Evolutionary conservation across 352 stramenopile species (phyloP).

Genomic region (Globisporangium iwayamae): DNA sequence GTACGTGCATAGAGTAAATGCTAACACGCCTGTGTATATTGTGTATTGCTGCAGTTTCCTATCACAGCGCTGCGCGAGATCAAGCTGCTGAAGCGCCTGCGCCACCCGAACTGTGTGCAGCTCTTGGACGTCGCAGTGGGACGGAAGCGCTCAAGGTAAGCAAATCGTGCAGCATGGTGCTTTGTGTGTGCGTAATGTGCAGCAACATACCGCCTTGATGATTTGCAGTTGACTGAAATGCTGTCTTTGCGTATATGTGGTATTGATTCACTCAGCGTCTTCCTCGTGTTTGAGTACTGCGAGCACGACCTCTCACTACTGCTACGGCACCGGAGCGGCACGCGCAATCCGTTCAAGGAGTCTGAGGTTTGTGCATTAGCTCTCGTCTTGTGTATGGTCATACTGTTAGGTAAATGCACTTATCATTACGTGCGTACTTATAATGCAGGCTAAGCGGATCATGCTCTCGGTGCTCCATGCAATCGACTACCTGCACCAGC

Average conservation of each 20-base stretch:
- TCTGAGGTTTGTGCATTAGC: constrained; percentile 46
- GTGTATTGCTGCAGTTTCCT: constrained; percentile 39
- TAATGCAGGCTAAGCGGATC: constrained; percentile 66
- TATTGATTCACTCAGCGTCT: constrained; percentile 42
- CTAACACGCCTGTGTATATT: not conserved
- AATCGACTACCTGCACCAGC: constrained; percentile 68
- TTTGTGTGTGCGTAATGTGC: not conserved
- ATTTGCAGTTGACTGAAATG: not conserved
- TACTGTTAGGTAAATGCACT: not conserved
- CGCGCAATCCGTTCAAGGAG: constrained; percentile 68
- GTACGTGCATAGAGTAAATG: not conserved
- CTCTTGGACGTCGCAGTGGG: constrained; percentile 73
- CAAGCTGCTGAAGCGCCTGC: constrained; percentile 63
- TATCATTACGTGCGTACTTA: not conserved
- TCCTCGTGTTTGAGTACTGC: constrained; percentile 91
- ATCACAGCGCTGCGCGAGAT: constrained; percentile 79
- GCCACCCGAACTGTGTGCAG: constrained; percentile 69
- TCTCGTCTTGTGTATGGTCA: not conserved
- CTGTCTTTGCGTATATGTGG: not conserved
- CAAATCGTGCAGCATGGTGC: not conserved
- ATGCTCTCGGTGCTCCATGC: constrained; percentile 88
- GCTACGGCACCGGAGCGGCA: constrained; percentile 44
- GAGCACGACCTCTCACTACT: constrained; percentile 82
- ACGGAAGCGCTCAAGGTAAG: constrained; percentile 54
- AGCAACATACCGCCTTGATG: not conserved